phyloP scores from a whole-genome alignment of 2,329 filamentous ascomycete species.

The Hypoxylon sp. region DNA sequence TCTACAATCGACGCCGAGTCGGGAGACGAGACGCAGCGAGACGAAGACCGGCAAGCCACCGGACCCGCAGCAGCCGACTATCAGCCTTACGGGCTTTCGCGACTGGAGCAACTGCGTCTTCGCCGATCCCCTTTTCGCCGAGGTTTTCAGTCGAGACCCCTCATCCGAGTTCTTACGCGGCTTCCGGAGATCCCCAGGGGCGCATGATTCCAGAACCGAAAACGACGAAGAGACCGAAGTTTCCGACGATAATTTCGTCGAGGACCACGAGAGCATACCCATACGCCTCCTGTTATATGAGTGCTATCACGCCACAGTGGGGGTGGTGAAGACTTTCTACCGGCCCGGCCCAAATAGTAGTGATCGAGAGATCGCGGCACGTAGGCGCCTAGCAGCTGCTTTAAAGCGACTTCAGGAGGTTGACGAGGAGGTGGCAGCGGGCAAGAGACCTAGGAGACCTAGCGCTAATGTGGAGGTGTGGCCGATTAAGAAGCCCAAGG shows the following conservation, averaged over 20 bases:
- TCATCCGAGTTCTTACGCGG: slow-evolving; percentile 64
- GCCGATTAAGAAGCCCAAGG: slow-evolving; percentile 62
- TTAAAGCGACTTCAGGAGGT: slow-evolving; percentile 63
- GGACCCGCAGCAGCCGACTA: slow-evolving; percentile 25
- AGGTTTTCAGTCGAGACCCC: slow-evolving; percentile 63
- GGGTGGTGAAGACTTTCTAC: slow-evolving; percentile 70
- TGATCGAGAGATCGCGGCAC: slow-evolving; percentile 66
- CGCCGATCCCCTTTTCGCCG: slow-evolving; percentile 70
- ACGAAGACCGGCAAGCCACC: slow-evolving; percentile 14
- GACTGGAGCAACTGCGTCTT: slow-evolving; percentile 73
- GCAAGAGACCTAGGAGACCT: slow-evolving; percentile 55
- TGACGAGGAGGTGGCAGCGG: slow-evolving; percentile 53
- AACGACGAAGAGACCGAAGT: slow-evolving; percentile 26
- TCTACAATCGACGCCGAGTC: slow-evolving; percentile 14
- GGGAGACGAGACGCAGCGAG: slow-evolving; percentile 28
- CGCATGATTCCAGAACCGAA: not conserved
- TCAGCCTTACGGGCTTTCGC: slow-evolving; percentile 65
- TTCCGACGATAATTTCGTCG: slow-evolving; percentile 54
- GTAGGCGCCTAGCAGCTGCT: slow-evolving; percentile 65
- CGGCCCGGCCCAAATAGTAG: slow-evolving; percentile 64
- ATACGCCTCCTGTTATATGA: slow-evolving; percentile 69
- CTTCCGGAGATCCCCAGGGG: slow-evolving; percentile 54
- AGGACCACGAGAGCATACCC: slow-evolving; percentile 61
- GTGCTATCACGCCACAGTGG: slow-evolving; percentile 68
- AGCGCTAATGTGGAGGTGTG: slow-evolving; percentile 60